A percentile compares a stretch with the other conserved stretches of the same genome.
These are phyloP conservation scores for Termitomyces sp. DNA, from an alignment of 768 basidiomycete species.

Conservation along the genomic window DNA sequence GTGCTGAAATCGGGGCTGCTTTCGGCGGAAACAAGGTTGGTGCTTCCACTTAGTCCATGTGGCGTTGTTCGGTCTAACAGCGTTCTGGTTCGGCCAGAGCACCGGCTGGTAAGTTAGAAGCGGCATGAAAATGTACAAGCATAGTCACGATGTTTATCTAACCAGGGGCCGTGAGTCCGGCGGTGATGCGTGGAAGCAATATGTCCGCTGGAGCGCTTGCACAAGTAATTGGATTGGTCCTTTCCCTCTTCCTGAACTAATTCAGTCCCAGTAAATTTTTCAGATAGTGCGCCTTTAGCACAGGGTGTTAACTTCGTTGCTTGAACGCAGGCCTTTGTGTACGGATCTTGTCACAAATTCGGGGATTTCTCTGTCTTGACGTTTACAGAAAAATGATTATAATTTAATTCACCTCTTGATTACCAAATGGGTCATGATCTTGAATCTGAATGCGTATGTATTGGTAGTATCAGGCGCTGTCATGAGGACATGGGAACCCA, in stretches of 20 bases:
- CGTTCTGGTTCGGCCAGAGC: constrained; percentile 39
- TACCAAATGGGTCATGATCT: constrained; percentile 1
- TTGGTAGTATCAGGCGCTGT: background rate
- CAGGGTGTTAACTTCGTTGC: constrained; percentile 85
- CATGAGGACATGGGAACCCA: constrained; percentile 10
- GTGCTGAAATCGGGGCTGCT: constrained; percentile 66
- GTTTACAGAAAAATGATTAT: constrained; percentile 1
- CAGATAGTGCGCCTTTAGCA: constrained; percentile 81
- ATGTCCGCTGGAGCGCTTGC: constrained; percentile 87
- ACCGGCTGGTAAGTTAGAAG: constrained; percentile 65
- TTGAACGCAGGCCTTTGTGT: constrained; percentile 18
- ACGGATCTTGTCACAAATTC: constrained; percentile 8
- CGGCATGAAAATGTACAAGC: background rate
- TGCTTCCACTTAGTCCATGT: constrained; percentile 10
- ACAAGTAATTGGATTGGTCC: constrained; percentile 40
- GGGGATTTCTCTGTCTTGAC: constrained; percentile 1
- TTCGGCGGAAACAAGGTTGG: constrained; percentile 92
- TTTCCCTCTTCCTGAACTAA: background rate
- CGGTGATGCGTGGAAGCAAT: constrained; percentile 98
- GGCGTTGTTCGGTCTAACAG: constrained; percentile 14
- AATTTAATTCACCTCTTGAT: background rate
- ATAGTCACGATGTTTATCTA: constrained; percentile 8
- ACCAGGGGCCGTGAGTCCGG: constrained; percentile 91
- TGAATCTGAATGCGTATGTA: background rate
- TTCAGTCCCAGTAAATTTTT: constrained; percentile 67